Conservation (phyloP, 2,329 filamentous ascomycete genomes). For the Talaromyces piceae region DNA sequence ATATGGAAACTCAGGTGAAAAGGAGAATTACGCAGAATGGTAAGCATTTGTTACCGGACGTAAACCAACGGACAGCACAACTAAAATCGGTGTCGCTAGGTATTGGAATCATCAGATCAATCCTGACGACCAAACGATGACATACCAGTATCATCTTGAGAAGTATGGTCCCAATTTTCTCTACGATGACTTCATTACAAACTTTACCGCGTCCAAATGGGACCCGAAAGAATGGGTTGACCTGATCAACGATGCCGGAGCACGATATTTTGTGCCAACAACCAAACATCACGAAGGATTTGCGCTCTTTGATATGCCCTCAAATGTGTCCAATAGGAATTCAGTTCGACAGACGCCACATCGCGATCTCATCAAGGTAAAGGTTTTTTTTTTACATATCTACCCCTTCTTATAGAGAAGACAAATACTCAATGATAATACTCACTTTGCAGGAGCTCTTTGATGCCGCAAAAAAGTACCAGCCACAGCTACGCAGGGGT, state of each 20-base stretch:
- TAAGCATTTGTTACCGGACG: constrained; percentile 6
- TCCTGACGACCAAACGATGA: constrained; percentile 8
- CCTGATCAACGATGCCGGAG: constrained; percentile 46
- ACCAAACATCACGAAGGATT: constrained; percentile 43
- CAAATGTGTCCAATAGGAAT: constrained; percentile 12
- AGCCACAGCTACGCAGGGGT: constrained; percentile 37
- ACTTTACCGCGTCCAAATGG: constrained; percentile 46
- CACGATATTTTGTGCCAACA: constrained; percentile 41
- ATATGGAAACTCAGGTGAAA: constrained; percentile 41
- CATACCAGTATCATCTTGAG: constrained; percentile 45
- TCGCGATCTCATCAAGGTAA: constrained; percentile 33
- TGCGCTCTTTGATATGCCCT: constrained; percentile 37
- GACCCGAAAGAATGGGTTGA: constrained; percentile 50
- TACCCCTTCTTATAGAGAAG: too few relatives aligned
- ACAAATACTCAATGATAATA: constrained; percentile 24
- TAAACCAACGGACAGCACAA: constrained; percentile 12
- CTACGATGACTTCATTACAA: constrained; percentile 50
- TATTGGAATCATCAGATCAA: constrained; percentile 30
- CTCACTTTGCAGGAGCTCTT: constrained; percentile 38
- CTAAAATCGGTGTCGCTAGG: constrained; percentile 40
- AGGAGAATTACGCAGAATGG: constrained; percentile 38
- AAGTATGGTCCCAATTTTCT: constrained; percentile 46
- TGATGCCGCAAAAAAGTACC: constrained; percentile 36
- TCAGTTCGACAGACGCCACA: constrained; percentile 21
- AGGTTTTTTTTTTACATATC: not conserved